A percentile compares a stretch with the other conserved stretches of the same genome.
Conservation (phyloP, 2,329 filamentous ascomycete species). For the Talaromyces sp. region DNA sequence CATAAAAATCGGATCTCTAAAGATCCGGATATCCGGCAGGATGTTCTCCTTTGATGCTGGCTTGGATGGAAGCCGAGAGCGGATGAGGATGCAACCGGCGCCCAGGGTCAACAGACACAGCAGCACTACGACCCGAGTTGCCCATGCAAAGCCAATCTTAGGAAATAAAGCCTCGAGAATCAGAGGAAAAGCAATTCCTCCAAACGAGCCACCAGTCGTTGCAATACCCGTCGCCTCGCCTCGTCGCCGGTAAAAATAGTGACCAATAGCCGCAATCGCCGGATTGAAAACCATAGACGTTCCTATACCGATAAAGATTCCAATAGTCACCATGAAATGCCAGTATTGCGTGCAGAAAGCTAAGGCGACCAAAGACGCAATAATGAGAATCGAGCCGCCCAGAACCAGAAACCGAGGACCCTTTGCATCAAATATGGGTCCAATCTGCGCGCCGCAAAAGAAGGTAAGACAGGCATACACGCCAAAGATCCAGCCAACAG, state of each 20-base stretch:
- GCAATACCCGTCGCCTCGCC: constrained; percentile 81
- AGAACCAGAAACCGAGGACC: constrained; percentile 71
- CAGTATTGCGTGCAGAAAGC: constrained; percentile 74
- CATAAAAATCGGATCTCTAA: constrained; percentile 59
- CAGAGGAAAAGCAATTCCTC: constrained; percentile 64
- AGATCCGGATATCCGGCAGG: constrained; percentile 63
- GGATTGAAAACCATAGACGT: constrained; percentile 82
- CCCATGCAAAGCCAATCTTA: constrained; percentile 48
- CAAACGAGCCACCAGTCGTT: constrained; percentile 70
- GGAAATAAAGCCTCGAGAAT: constrained; percentile 47
- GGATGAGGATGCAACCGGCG: constrained; percentile 44
- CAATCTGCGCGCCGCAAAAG: constrained; percentile 79
- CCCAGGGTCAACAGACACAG: constrained; percentile 42
- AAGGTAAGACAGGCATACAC: constrained; percentile 81
- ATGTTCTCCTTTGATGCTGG: constrained; percentile 55
- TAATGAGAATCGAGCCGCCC: constrained; percentile 61
- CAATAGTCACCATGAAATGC: constrained; percentile 81
- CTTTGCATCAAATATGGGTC: constrained; percentile 82
- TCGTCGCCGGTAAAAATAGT: constrained; percentile 74
- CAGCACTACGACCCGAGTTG: constrained; percentile 45
- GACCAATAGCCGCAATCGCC: constrained; percentile 72
- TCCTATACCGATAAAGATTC: constrained; percentile 69
- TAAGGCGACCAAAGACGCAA: constrained; percentile 63
- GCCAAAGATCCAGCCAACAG: constrained; percentile 83
- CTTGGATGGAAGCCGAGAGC: constrained; percentile 61